These are phyloP conservation scores for Wallacemonas sp. DNA, from an alignment of 208 protist species.

Conservation along the genomic window DNA sequence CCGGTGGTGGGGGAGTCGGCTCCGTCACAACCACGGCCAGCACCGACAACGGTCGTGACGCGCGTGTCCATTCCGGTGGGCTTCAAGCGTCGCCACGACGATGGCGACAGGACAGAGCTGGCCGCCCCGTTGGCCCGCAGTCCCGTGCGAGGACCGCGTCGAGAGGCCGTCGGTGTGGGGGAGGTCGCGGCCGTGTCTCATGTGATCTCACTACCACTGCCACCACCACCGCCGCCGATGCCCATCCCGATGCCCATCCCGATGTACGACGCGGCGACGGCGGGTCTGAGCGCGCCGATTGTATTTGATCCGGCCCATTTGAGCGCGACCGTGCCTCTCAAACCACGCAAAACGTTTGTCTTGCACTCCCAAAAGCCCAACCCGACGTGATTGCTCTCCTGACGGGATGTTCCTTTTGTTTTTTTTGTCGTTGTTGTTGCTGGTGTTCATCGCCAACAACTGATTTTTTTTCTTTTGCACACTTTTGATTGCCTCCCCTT, in stretches of 20 bases:
- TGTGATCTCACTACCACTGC: not conserved
- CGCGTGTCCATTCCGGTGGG: constrained; percentile 7
- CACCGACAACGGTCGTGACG: not conserved
- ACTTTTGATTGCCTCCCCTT: no score
- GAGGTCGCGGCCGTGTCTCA: not conserved
- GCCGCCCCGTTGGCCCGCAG: not conserved
- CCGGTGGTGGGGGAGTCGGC: no score
- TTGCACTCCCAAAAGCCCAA: constrained; percentile 6
- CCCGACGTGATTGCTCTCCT: no score
- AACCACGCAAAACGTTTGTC: constrained; percentile 15
- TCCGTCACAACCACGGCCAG: not conserved
- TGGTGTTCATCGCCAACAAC: no score
- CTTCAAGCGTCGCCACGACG: constrained; percentile 12
- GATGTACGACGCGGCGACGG: not conserved
- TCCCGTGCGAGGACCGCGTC: not conserved
- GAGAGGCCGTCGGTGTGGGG: not conserved
- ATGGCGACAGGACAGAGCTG: not conserved
- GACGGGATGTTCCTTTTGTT: no score
- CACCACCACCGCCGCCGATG: not conserved
- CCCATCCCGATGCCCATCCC: not conserved
- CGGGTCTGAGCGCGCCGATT: not conserved
- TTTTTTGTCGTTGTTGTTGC: constrained; percentile 17
- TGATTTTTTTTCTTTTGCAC: no score
- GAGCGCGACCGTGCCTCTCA: not conserved
- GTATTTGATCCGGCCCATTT: constrained; percentile 6